Percentiles rank a stretch among this genome's conserved stretches.
These are phyloP conservation scores for Gaeumannomyces sp. DNA, from an alignment of 2,329 filamentous ascomycete species.

Conservation along the genomic window DNA sequence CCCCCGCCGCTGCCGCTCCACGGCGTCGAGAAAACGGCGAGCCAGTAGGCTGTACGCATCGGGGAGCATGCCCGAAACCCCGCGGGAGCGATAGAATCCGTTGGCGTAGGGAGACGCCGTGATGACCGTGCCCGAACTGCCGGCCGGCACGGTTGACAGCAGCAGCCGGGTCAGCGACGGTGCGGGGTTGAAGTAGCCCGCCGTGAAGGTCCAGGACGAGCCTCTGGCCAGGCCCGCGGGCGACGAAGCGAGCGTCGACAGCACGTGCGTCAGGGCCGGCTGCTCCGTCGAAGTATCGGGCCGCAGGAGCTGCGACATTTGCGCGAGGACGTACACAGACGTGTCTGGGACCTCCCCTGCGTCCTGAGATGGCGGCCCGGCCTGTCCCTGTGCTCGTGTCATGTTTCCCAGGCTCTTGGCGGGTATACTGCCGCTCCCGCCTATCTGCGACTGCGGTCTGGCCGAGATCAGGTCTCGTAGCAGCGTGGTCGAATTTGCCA, in stretches of 20 bases:
- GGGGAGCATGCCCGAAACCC: conserved; percentile 83
- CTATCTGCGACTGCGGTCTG: too few relatives aligned
- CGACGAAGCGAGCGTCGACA: conserved; percentile 55
- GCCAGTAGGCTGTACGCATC: conserved; percentile 88
- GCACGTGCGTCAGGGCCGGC: conserved; percentile 68
- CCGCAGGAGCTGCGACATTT: conserved; percentile 77
- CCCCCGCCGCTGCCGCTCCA: conserved; percentile 17
- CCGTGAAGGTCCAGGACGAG: conserved; percentile 91
- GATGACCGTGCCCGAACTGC: conserved; percentile 69
- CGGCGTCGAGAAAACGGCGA: conserved; percentile 65
- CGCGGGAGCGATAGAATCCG: conserved; percentile 85
- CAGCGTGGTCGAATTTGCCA: conserved; percentile 58
- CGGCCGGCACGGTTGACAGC: conserved; percentile 56
- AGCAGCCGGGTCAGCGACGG: conserved; percentile 75
- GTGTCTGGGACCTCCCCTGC: conserved; percentile 42
- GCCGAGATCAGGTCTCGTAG: conserved; percentile 59
- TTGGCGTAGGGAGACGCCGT: conserved; percentile 92
- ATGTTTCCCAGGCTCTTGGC: not conserved
- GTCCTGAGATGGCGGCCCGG: not conserved
- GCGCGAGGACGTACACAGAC: conserved; percentile 76
- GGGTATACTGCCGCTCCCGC: not conserved
- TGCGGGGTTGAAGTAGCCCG: conserved; percentile 97
- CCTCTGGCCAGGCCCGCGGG: conserved; percentile 50
- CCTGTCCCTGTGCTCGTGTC: not conserved
- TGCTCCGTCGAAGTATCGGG: conserved; percentile 84